phyloP scores from a whole-genome alignment of 2,329 filamentous ascomycete genomes.

The Colletotrichum endophyticum region DNA sequence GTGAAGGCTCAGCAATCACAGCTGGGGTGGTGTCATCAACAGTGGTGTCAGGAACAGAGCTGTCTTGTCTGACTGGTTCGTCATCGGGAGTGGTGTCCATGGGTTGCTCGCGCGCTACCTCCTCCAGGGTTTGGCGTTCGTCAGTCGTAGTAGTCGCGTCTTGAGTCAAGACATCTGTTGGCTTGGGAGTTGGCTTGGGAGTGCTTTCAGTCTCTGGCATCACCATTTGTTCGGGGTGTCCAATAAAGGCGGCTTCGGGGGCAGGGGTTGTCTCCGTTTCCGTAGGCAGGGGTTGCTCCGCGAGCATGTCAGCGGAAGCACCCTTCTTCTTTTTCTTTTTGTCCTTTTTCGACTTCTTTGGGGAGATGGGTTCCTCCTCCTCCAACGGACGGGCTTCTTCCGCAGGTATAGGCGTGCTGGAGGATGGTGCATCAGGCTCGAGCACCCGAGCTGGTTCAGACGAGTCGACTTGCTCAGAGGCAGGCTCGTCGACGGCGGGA shows the following conservation, averaged over 20 bases:
- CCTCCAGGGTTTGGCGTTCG: neutral
- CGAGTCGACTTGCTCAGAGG: neutral
- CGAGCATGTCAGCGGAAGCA: neutral
- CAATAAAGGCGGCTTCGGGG: neutral
- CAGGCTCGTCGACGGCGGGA: neutral
- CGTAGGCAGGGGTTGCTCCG: neutral
- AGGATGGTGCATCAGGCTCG: neutral
- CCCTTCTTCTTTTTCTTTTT: neutral
- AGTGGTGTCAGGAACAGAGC: neutral
- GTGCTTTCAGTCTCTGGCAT: neutral
- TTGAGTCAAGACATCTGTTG: neutral
- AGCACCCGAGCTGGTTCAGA: neutral
- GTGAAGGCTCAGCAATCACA: neutral
- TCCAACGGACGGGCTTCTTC: neutral
- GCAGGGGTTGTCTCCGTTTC: neutral
- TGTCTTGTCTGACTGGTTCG: neutral
- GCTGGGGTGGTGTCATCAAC: neutral
- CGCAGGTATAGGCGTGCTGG: neutral
- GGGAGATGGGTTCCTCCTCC: neutral
- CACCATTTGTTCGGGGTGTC: neutral
- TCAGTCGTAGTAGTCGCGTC: neutral
- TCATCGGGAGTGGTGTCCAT: neutral
- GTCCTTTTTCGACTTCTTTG: constrained; percentile 30
- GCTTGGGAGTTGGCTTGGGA: neutral
- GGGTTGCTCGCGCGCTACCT: neutral